A percentile compares a stretch with the other conserved stretches of the same genome.
These are phyloP conservation scores for Calonectria honghensis DNA, from an alignment of 2,329 filamentous ascomycete genomes.

Conservation along the genomic window DNA sequence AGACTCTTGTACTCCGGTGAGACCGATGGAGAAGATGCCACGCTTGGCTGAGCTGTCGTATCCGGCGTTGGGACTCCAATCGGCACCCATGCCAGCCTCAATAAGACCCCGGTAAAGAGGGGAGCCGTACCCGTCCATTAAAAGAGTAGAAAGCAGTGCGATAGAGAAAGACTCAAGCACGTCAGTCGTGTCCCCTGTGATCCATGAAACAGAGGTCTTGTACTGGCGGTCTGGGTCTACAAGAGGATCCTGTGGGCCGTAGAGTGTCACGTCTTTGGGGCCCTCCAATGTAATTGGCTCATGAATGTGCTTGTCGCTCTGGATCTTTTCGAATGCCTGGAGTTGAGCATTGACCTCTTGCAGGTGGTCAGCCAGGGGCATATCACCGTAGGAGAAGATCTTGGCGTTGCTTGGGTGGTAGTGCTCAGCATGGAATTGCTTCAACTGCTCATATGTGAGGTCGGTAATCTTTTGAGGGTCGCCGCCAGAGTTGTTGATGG, in stretches of 20 bases:
- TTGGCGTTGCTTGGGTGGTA: slow-evolving; percentile 99
- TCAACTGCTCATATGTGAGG: slow-evolving; percentile 91
- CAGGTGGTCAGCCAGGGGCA: slow-evolving; percentile 88
- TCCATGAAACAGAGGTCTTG: slow-evolving; percentile 96
- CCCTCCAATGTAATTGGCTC: slow-evolving; percentile 83
- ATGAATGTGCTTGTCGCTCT: slow-evolving; percentile 83
- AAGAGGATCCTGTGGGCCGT: slow-evolving; percentile 90
- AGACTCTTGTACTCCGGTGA: slow-evolving; percentile 90
- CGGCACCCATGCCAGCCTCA: slow-evolving; percentile 91
- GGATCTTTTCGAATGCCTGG: slow-evolving; percentile 81
- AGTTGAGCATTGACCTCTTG: slow-evolving; percentile 86
- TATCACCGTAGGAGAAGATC: slow-evolving; percentile 95
- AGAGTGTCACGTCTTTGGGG: slow-evolving; percentile 80
- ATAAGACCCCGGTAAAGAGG: slow-evolving; percentile 93
- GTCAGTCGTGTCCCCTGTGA: slow-evolving; percentile 88
- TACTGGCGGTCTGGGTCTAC: slow-evolving; percentile 90
- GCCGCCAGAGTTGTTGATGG: slow-evolving; percentile 96
- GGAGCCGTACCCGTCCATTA: slow-evolving; percentile 96
- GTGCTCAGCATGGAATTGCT: slow-evolving; percentile 91
- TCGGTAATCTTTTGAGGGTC: slow-evolving; percentile 98
- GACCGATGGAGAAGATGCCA: slow-evolving; percentile 91
- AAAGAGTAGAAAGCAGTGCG: slow-evolving; percentile 85
- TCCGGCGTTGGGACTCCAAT: slow-evolving; percentile 96
- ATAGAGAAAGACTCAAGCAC: slow-evolving; percentile 92
- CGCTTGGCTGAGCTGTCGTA: slow-evolving; percentile 86